Conservation (phyloP, 257 asterid species). For the Nicotiana attenuata region DNA sequence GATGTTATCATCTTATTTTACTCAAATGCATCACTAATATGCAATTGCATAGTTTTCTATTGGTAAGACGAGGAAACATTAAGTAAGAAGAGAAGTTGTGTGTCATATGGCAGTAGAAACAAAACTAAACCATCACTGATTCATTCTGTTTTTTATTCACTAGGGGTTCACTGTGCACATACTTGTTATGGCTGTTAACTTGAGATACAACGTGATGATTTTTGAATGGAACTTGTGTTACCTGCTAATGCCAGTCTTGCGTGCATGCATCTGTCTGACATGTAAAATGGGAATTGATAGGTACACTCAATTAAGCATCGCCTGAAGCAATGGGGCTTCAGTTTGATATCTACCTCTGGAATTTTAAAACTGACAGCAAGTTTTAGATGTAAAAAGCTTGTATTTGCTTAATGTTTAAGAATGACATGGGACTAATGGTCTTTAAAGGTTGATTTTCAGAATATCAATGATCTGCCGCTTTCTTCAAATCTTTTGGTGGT, state of each 20-base stretch:
- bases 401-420: no score
- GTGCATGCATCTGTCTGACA: no score
- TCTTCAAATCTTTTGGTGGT: not conserved
- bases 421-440: not conserved
- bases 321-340: no score
- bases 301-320: no score
- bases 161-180: not conserved
- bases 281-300: no score
- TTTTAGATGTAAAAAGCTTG: no score
- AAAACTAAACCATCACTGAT: not conserved
- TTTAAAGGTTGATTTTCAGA: not conserved
- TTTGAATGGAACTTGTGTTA: no score
- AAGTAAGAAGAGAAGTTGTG: not conserved
- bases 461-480: no score
- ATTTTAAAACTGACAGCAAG: no score
- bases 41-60: not conserved
- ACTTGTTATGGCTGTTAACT: no score
- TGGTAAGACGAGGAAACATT: not conserved
- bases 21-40: not conserved
- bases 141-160: not conserved
- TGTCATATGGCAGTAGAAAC: not conserved
- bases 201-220: no score
- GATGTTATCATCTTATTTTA: not conserved
- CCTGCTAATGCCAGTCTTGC: no score
- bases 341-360: not conserved